Percentiles rank a stretch among this genome's conserved stretches.
Conservation (phyloP, 2,329 filamentous ascomycete genomes). For the Lomentospora prolificans region DNA sequence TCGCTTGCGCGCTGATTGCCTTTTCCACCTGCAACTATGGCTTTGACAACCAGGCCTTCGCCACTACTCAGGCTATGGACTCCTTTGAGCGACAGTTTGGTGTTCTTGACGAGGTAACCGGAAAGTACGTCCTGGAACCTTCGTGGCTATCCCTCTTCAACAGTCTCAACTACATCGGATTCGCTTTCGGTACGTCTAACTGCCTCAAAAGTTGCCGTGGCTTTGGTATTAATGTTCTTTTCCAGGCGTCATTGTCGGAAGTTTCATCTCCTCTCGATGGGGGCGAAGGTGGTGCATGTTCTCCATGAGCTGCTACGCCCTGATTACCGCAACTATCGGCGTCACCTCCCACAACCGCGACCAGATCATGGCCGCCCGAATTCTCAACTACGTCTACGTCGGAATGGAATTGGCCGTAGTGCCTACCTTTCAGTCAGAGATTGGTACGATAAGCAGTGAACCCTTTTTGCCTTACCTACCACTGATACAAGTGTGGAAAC, state of each 20-base stretch:
- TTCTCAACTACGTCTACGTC: slow-evolving; percentile 21
- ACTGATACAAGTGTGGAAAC: too few species aligned
- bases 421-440: slow-evolving; percentile 25
- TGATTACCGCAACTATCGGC: slow-evolving; percentile 15
- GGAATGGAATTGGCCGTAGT: slow-evolving; percentile 18
- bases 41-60: slow-evolving; percentile 28
- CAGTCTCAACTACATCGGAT: slow-evolving; percentile 24
- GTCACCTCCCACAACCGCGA: slow-evolving; percentile 13
- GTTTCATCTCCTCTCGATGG: slow-evolving; percentile 15
- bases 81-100: slow-evolving; percentile 25
- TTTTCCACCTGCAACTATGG: slow-evolving; percentile 29
- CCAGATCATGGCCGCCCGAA: slow-evolving; percentile 21
- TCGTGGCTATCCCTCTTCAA: slow-evolving; percentile 26
- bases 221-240: not conserved
- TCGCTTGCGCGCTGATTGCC: slow-evolving; percentile 20
- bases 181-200: slow-evolving; percentile 20
- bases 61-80: slow-evolving; percentile 26
- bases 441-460: slow-evolving; percentile 13
- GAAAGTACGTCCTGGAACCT: slow-evolving; percentile 19
- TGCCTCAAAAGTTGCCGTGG: too few species aligned
- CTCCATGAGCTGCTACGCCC: slow-evolving; percentile 24
- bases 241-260: slow-evolving; percentile 16
- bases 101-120: slow-evolving; percentile 14
- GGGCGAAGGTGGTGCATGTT: slow-evolving; percentile 22
- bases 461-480: too few species aligned